Conservation (phyloP, 2,329 filamentous ascomycete species). For the Helotiales sp. region DNA sequence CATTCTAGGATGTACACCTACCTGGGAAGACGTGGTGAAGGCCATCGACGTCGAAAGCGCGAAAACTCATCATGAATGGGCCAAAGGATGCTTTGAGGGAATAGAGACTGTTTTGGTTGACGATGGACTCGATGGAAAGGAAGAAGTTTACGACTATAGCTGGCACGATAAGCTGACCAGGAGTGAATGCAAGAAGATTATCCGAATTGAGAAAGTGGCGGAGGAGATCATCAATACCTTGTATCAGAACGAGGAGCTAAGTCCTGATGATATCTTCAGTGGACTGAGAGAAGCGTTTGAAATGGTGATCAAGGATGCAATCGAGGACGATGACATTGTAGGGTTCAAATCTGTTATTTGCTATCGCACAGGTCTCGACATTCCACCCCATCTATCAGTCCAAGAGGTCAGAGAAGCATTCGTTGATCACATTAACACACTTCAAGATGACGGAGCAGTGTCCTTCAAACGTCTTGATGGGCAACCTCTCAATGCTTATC, state of each 20-base stretch:
- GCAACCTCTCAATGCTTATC: constrained; percentile 65
- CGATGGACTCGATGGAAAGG: constrained; percentile 63
- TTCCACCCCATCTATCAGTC: constrained; percentile 45
- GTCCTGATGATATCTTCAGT: constrained; percentile 38
- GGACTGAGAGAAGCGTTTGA: constrained; percentile 41
- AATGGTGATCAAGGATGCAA: constrained; percentile 52
- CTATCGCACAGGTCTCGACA: constrained; percentile 72
- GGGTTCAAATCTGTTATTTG: constrained; percentile 85
- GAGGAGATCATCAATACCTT: constrained; percentile 56
- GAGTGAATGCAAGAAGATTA: constrained; percentile 68
- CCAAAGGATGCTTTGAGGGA: constrained; percentile 65
- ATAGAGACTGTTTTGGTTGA: constrained; percentile 78
- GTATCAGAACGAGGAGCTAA: constrained; percentile 37
- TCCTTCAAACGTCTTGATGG: constrained; percentile 58
- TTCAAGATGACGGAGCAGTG: constrained; percentile 20
- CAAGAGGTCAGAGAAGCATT: constrained; percentile 24
- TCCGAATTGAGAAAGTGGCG: constrained; percentile 74
- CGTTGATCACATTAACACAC: constrained; percentile 30
- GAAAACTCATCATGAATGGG: constrained; percentile 51
- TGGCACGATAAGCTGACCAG: constrained; percentile 68
- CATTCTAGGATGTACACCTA: constrained; percentile 63
- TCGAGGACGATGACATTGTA: constrained; percentile 67
- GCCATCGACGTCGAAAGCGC: constrained; percentile 28
- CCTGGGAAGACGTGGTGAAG: constrained; percentile 54
- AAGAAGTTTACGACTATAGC: constrained; percentile 56